Evolutionary conservation across 192 early-diverging fungal genomes (phyloP), one percentile per base, ranked within the genome.

Genomic region (Coemansia sp.): DNA sequence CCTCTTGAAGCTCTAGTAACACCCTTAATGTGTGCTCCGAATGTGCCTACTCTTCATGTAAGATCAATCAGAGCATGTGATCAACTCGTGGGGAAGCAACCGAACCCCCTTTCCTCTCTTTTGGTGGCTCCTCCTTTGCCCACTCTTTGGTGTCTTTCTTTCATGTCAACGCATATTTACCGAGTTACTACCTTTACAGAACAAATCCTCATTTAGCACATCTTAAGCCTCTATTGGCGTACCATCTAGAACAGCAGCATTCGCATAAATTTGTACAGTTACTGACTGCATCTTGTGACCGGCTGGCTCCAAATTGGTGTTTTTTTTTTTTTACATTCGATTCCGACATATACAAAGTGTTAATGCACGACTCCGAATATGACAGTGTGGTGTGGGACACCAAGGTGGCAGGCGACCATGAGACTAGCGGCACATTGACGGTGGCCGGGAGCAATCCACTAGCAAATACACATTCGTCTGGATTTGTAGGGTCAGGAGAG

Each of bases 361-460:
- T 27, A 61, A 81, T 81, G 79, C 79, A 81, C 22, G 67, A 72
- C 54, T 81, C 79, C 6, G 79, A 81, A 33, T 81, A 76, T 64
- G 64, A 75, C 64, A 81, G 74, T 67, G 79, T 81, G 22, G 67
- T 76, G 57, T 81, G 79, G 79, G 79, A 81, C 70, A 81, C 79
- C 51, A 75, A 64, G 36, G 57, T 54, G 17, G 24, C 69, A 10
- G 67, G 66, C 58, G 58, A 67, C 74, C 59, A 70, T 22, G 74
- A 72, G 27, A 46, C 64, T 50, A 33, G 64, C 60, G 54, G 61
- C 50, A 42, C 56, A 36, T 4, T 27, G 42, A 57, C 1, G 20
- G 53, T 25, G 33, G 36, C 19, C n/a, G 39, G 3, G 32, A 60
- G 63, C 54, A 66, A 63, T 22, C 62, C 73, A 20, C 69, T 71